Percentiles rank a stretch among this genome's conserved stretches.
These are phyloP conservation scores for Tardiomyces digboiensis DNA, from an alignment of 1,139 yeast genomes.

Conservation along the genomic window DNA sequence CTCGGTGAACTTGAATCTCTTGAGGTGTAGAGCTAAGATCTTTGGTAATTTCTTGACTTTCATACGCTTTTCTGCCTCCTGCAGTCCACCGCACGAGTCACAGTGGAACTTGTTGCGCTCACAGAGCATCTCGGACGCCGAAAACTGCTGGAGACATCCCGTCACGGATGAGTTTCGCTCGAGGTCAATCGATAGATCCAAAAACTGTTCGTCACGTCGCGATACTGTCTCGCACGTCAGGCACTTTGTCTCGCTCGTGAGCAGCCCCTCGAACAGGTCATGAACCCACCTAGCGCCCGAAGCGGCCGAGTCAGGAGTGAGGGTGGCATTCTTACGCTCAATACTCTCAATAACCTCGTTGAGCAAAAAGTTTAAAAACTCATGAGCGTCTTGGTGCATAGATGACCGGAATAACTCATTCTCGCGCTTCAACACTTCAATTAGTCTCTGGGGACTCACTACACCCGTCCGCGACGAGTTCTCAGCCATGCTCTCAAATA, in stretches of 20 bases:
- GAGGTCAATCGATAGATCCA: slow-evolving; percentile 81
- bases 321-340: slow-evolving; percentile 22
- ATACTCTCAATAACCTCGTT: slow-evolving; percentile 74
- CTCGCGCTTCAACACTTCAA: slow-evolving; percentile 67
- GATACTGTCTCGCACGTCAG: slow-evolving; percentile 84
- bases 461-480: slow-evolving; percentile 65
- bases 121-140: slow-evolving; percentile 75
- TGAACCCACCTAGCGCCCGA: slow-evolving; percentile 45
- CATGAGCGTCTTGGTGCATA: slow-evolving; percentile 99
- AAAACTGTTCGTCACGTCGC: slow-evolving; percentile 72
- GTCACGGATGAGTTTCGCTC: slow-evolving; percentile 70
- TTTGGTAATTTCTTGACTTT: slow-evolving; percentile 72
- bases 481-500: slow-evolving; percentile 78
- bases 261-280: slow-evolving; percentile 70
- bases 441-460: slow-evolving; percentile 69
- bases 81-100: slow-evolving; percentile 81
- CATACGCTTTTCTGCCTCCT: slow-evolving; percentile 93
- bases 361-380: slow-evolving; percentile 76
- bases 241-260: slow-evolving; percentile 86
- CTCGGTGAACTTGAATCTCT: slow-evolving; percentile 88
- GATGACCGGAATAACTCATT: slow-evolving; percentile 79
- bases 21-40: slow-evolving; percentile 72
- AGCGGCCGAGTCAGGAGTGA: slow-evolving; percentile 2
- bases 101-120: slow-evolving; percentile 91
- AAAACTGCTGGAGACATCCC: slow-evolving; percentile 66